These are phyloP conservation scores for Aspergillus sp. DNA, from an alignment of 2,329 filamentous ascomycete species.

Conservation along the genomic window DNA sequence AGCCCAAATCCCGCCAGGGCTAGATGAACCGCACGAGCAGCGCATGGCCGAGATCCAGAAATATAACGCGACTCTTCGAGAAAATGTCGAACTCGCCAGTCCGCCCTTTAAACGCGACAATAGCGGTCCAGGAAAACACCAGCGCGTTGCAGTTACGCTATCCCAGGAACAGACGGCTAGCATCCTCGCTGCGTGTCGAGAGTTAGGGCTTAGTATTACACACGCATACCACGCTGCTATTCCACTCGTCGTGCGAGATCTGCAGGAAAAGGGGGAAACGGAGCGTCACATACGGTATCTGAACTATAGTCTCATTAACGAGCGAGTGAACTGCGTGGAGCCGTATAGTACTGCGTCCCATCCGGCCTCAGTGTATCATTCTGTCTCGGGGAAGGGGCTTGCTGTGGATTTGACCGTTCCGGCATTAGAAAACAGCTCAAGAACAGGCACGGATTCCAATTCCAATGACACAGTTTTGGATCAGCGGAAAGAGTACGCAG, in stretches of 20 bases:
- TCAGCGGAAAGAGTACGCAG: too few relatives aligned
- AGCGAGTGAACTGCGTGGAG: slow-evolving; percentile 17
- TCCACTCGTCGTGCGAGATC: slow-evolving; percentile 16
- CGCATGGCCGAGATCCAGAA: slow-evolving; percentile 5
- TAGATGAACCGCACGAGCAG: slow-evolving; percentile 3
- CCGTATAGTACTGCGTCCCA: slow-evolving; percentile 19
- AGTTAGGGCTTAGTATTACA: slow-evolving; percentile 18
- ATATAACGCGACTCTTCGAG: slow-evolving; percentile 10
- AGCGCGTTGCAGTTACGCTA: slow-evolving; percentile 17
- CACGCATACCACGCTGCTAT: slow-evolving; percentile 26
- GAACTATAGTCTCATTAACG: slow-evolving; percentile 25
- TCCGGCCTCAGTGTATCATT: slow-evolving; percentile 23
- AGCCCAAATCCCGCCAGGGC: slow-evolving; percentile 15
- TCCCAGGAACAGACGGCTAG: slow-evolving; percentile 7
- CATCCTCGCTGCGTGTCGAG: slow-evolving; percentile 14
- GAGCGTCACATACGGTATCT: slow-evolving; percentile 21
- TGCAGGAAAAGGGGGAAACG: slow-evolving; percentile 8
- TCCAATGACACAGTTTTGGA: neutral
- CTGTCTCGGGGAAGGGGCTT: slow-evolving; percentile 21
- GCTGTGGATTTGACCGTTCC: slow-evolving; percentile 18
- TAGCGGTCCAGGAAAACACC: slow-evolving; percentile 18
- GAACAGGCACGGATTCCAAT: neutral
- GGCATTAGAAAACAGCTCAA: neutral
- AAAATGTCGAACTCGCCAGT: slow-evolving; percentile 17
- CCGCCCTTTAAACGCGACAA: slow-evolving; percentile 15